Percentiles rank a stretch among this genome's conserved stretches.
These are phyloP conservation scores for Plasmodium gaboni DNA, from an alignment of 169 alveolate genomes.

Conservation along the genomic window DNA sequence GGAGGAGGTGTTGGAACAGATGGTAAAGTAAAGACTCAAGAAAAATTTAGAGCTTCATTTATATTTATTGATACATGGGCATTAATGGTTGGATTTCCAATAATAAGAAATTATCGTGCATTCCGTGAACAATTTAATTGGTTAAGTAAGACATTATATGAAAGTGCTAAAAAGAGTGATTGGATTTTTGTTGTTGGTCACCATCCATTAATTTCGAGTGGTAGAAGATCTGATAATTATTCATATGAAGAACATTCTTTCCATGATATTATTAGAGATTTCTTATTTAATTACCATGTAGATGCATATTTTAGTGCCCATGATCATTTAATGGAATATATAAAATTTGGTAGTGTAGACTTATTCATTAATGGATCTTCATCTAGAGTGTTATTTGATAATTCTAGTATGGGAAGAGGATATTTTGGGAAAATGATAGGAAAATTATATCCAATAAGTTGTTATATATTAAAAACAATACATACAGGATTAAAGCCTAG, in stretches of 20 bases:
- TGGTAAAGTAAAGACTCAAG: slow-evolving; percentile 14
- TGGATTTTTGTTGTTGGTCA: slow-evolving; percentile 75
- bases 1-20: background rate
- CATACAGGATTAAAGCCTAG: slow-evolving; percentile 44
- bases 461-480: slow-evolving; percentile 55
- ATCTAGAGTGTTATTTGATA: slow-evolving; percentile 70
- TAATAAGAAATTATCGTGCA: slow-evolving; percentile 69
- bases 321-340: slow-evolving; percentile 76
- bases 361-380: slow-evolving; percentile 72
- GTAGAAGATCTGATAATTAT: slow-evolving; percentile 68
- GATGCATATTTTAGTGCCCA: slow-evolving; percentile 75
- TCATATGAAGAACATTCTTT: slow-evolving; percentile 70
- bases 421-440: slow-evolving; percentile 59
- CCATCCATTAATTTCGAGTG: slow-evolving; percentile 76
- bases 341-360: slow-evolving; percentile 39
- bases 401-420: slow-evolving; percentile 70
- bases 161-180: slow-evolving; percentile 71
- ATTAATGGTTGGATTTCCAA: slow-evolving; percentile 71
- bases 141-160: slow-evolving; percentile 66
- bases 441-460: slow-evolving; percentile 43
- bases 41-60: slow-evolving; percentile 67
- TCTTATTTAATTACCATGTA: slow-evolving; percentile 50
- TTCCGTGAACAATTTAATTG: slow-evolving; percentile 67
- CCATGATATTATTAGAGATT: slow-evolving; percentile 59
- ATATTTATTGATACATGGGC: slow-evolving; percentile 76